Evolutionary conservation across 2,329 filamentous ascomycete genomes (phyloP).

Genomic region (Pseudogymnoascus sp.): DNA sequence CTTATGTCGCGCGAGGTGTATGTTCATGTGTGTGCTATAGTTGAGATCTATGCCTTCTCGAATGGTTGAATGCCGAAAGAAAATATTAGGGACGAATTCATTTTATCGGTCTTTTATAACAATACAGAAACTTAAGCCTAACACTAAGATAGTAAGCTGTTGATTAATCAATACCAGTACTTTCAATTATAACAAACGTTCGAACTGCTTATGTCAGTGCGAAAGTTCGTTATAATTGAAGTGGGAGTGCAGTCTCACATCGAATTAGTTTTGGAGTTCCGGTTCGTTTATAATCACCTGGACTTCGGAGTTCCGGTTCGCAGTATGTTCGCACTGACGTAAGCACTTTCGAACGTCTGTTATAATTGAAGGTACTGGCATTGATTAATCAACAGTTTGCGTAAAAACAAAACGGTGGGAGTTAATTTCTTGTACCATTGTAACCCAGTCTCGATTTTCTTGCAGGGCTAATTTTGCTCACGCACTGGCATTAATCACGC

Average conservation of each 20-base stretch:
- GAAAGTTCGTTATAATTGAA: too few species aligned
- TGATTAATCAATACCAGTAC: neutral
- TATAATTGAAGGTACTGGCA: neutral
- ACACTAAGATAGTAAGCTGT: neutral
- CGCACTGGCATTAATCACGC: neutral
- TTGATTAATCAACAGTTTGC: neutral
- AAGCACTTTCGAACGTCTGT: neutral
- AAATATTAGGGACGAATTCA: neutral
- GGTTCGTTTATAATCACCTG: neutral
- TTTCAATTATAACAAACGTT: neutral
- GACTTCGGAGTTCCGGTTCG: neutral
- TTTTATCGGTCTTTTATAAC: neutral
- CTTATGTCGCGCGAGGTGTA: neutral
- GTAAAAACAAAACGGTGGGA: neutral
- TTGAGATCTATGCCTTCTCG: neutral
- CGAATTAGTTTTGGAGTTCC: neutral
- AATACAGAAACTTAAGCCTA: neutral
- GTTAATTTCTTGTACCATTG: neutral
- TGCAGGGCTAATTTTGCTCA: neutral
- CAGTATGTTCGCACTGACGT: neutral
- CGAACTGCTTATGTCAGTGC: neutral
- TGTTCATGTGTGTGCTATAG: neutral
- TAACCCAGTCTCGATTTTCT: neutral
- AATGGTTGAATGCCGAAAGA: neutral
- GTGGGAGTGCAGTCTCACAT: neutral